A percentile compares a stretch with the other conserved stretches of the same genome.
These are phyloP conservation scores for Phytopythium sindhum DNA, from an alignment of 352 stramenopile species.

Conservation along the genomic window DNA sequence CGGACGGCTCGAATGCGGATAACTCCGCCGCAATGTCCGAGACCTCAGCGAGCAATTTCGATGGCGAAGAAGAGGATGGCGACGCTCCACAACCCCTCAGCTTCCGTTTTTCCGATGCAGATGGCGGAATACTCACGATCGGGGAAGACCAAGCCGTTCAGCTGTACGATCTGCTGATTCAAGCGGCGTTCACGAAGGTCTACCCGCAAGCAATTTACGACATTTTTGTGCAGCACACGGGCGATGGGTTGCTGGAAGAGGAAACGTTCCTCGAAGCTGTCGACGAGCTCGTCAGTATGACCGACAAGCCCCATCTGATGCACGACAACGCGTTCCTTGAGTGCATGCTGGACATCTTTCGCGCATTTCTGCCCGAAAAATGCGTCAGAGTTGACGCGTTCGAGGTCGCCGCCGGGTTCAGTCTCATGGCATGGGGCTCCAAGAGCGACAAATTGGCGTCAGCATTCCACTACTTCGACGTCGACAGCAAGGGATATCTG, in stretches of 20 bases:
- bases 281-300: slow-evolving; percentile 79
- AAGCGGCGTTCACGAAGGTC: slow-evolving; percentile 73
- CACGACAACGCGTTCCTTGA: slow-evolving; percentile 77
- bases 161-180: slow-evolving; percentile 58
- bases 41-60: background rate
- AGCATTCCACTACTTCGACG: slow-evolving; percentile 84
- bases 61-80: slow-evolving; percentile 15
- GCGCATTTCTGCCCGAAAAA: slow-evolving; percentile 65
- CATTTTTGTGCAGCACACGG: slow-evolving; percentile 83
- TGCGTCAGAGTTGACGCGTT: slow-evolving; percentile 71
- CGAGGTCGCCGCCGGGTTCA: slow-evolving; percentile 80
- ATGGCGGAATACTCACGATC: slow-evolving; percentile 56
- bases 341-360: slow-evolving; percentile 73
- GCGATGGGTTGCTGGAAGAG: slow-evolving; percentile 77
- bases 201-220: slow-evolving; percentile 78
- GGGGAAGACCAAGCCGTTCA: slow-evolving; percentile 52
- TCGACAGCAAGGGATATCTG: slow-evolving; percentile 73
- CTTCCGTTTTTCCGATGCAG: slow-evolving; percentile 69
- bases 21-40: background rate
- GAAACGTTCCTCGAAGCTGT: slow-evolving; percentile 80
- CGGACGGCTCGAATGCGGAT: slow-evolving; percentile 13
- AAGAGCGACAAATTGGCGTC: slow-evolving; percentile 86
- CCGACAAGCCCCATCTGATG: slow-evolving; percentile 62
- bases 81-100: slow-evolving; percentile 28
- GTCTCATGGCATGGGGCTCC: slow-evolving; percentile 74